These are phyloP conservation scores for Rhizoclosmatium sp. DNA, from an alignment of 192 early-diverging fungal species.

Conservation along the genomic window DNA sequence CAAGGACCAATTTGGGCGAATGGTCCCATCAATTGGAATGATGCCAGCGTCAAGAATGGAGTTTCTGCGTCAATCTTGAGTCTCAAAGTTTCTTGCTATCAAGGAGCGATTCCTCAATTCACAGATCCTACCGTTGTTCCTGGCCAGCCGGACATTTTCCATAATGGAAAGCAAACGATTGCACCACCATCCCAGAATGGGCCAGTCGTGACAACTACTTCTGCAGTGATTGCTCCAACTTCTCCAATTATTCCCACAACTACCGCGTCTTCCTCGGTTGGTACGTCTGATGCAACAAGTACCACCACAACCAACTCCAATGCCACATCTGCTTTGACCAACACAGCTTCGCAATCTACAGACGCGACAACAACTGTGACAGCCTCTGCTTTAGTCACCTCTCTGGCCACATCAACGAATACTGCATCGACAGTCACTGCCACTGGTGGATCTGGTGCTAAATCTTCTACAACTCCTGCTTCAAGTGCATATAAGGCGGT, in stretches of 20 bases:
- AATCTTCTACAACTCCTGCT: too few relatives aligned
- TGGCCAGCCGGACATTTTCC: neutral
- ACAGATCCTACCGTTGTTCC: neutral
- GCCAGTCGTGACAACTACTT: neutral
- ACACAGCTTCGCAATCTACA: too few relatives aligned
- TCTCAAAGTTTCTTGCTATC: neutral
- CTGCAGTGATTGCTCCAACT: neutral
- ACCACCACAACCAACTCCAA: too few relatives aligned
- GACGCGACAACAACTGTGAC: too few relatives aligned
- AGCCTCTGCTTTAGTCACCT: too few relatives aligned
- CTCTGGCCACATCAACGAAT: too few relatives aligned
- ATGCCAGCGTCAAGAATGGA: neutral
- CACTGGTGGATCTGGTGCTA: too few relatives aligned
- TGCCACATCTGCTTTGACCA: too few relatives aligned
- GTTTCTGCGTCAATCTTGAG: neutral
- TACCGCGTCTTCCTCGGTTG: too few relatives aligned
- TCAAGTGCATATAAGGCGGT: too few relatives aligned
- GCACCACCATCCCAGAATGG: neutral
- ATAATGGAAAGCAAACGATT: neutral
- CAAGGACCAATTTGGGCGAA: neutral
- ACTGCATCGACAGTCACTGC: too few relatives aligned
- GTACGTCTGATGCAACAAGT: too few relatives aligned
- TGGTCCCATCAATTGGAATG: slow-evolving; percentile 15
- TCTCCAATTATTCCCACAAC: neutral
- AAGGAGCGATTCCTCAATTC: neutral